A percentile compares a stretch with the other conserved stretches of the same genome.
Conservation (phyloP, 129 eudicot species). For the Helichrysum umbraculigerum region DNA sequence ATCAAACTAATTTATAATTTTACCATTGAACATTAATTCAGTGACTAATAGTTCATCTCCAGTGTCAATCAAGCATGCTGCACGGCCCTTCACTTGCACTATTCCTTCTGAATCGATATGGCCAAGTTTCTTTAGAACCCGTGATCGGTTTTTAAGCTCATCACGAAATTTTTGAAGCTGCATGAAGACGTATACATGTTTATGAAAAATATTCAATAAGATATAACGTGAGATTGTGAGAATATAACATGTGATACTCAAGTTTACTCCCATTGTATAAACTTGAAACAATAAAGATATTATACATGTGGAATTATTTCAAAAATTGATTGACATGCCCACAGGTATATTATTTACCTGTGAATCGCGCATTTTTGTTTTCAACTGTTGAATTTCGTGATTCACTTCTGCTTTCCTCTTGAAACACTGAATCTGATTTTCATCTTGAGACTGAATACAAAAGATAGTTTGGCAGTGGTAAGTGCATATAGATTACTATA, state of each 20-base stretch:
- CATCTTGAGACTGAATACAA: conserved; percentile 84
- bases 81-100: conserved; percentile 94
- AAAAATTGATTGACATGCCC: neutral
- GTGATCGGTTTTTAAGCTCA: conserved; percentile 92
- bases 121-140: conserved; percentile 88
- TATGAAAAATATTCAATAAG: neutral
- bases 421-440: conserved; percentile 69
- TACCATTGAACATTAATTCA: conserved; percentile 96
- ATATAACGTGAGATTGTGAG: neutral
- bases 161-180: conserved; percentile 99
- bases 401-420: conserved; percentile 93
- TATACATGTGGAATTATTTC: neutral
- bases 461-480: neutral
- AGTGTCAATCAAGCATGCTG: conserved; percentile 91
- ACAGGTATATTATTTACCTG: conserved; percentile 52
- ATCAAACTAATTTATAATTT: conserved; percentile 7
- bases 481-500: neutral
- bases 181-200: conserved; percentile 9
- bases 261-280: neutral
- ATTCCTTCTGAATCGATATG: conserved; percentile 92
- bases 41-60: conserved; percentile 99
- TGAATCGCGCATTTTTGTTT: conserved; percentile 93
- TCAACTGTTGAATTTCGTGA: conserved; percentile 97
- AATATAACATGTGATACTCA: conserved; percentile 4
- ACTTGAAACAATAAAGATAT: neutral